Evolutionary conservation across 495 filamentous ascomycete species (phyloP).

Genomic region (Tuber brumale): DNA sequence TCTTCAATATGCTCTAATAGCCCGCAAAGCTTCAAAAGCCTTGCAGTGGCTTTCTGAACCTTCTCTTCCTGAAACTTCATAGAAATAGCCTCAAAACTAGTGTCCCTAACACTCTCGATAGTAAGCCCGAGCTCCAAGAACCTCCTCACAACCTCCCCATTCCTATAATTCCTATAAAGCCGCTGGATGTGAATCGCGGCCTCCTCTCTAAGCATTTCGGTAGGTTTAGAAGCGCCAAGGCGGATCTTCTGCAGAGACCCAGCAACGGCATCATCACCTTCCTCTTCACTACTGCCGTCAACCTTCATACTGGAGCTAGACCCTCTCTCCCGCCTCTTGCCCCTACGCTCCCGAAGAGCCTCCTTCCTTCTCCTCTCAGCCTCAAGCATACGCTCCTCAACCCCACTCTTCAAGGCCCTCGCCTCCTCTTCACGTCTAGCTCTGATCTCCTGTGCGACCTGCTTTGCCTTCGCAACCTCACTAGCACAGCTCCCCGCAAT

Average conservation of each 20-base stretch:
- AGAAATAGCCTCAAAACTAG: slow-evolving; percentile 75
- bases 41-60: slow-evolving; percentile 62
- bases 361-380: slow-evolving; percentile 35
- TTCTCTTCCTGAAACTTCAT: slow-evolving; percentile 66
- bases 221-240: slow-evolving; percentile 55
- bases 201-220: slow-evolving; percentile 57
- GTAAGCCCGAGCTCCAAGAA: slow-evolving; percentile 67
- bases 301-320: slow-evolving; percentile 11
- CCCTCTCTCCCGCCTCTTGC: slow-evolving; percentile 34
- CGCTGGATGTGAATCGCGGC: slow-evolving; percentile 70
- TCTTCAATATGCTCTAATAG: slow-evolving; percentile 55
- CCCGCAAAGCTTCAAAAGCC: slow-evolving; percentile 68
- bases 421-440: slow-evolving; percentile 84
- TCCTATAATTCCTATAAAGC: slow-evolving; percentile 61
- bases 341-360: slow-evolving; percentile 33
- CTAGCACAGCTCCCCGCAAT: slow-evolving; percentile 91
- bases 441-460: slow-evolving; percentile 83
- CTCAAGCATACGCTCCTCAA: slow-evolving; percentile 39
- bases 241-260: slow-evolving; percentile 59
- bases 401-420: slow-evolving; percentile 50
- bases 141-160: slow-evolving; percentile 56
- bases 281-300: slow-evolving; percentile 26
- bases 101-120: slow-evolving; percentile 64
- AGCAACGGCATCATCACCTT: slow-evolving; percentile 45
- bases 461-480: slow-evolving; percentile 90